A percentile compares a stretch with the other conserved stretches of the same genome.
phyloP scores from a whole-genome alignment of 768 basidiomycete species.

The Boletus sp. region DNA sequence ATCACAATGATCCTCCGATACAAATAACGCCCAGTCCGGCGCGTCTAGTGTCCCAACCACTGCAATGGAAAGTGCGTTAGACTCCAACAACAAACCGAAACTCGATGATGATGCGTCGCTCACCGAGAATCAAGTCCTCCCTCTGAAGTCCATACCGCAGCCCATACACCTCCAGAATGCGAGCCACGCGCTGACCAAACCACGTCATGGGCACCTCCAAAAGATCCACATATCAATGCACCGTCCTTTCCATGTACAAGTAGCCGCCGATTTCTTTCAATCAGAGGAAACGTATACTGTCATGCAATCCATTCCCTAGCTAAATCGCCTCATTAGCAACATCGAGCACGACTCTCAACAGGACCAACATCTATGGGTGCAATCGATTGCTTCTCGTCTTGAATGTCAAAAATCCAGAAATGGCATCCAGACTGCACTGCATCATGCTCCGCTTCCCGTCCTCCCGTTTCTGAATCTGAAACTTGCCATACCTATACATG shows the following conservation, averaged over 20 bases:
- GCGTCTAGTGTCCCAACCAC: conserved; percentile 72
- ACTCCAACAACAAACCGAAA: not conserved
- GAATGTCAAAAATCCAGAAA: too few species aligned
- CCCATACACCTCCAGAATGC: conserved; percentile 57
- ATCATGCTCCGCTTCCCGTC: conserved; percentile 58
- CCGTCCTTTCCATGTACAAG: conserved; percentile 66
- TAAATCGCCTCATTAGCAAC: not conserved
- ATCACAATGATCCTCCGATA: conserved; percentile 67
- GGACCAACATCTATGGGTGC: conserved; percentile 36
- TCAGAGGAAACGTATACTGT: conserved; percentile 58
- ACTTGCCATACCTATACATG: too few species aligned
- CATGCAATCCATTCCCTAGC: conserved; percentile 45
- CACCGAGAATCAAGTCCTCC: conserved; percentile 57
- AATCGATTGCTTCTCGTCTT: too few species aligned
- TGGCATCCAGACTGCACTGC: conserved; percentile 53
- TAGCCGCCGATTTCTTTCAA: conserved; percentile 68
- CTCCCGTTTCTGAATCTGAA: too few species aligned
- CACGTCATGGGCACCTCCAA: conserved; percentile 66
- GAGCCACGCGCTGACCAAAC: conserved; percentile 68
- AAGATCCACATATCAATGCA: conserved; percentile 64
- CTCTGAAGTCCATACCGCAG: conserved; percentile 45
- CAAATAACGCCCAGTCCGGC: conserved; percentile 71
- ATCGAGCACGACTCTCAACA: not conserved
- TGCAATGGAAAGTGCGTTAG: conserved; percentile 14
- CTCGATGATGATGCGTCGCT: not conserved